Evolutionary conservation across 805 yeast species (phyloP).

Genomic region (Diddensiella caesifluorescens): DNA sequence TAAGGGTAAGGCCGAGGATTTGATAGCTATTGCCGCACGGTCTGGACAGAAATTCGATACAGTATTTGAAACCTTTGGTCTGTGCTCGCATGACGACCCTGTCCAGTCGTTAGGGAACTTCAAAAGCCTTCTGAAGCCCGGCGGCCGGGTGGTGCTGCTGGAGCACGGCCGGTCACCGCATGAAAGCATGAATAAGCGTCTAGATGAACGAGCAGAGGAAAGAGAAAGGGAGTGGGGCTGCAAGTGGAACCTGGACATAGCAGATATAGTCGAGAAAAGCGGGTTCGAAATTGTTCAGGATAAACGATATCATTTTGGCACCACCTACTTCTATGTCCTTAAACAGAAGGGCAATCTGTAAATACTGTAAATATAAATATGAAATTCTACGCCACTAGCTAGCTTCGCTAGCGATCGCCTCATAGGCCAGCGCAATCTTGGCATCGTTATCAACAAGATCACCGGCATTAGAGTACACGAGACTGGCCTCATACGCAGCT

Average conservation of each 20-base stretch:
- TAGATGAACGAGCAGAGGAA: constrained; percentile 77
- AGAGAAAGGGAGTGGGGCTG: constrained; percentile 94
- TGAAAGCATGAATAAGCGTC: constrained; percentile 67
- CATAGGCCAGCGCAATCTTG: constrained; percentile 69
- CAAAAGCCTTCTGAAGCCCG: constrained; percentile 69
- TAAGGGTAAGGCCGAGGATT: constrained; percentile 83
- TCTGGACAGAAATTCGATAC: constrained; percentile 68
- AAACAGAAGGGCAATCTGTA: constrained; percentile 8
- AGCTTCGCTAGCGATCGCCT: constrained; percentile 44
- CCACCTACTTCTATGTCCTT: constrained; percentile 51
- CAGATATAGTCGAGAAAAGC: constrained; percentile 74
- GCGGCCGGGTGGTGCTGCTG: constrained; percentile 78
- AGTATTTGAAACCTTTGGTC: constrained; percentile 87
- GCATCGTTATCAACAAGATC: constrained; percentile 63
- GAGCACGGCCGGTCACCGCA: constrained; percentile 91
- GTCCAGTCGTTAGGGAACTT: constrained; percentile 73
- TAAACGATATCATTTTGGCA: constrained; percentile 79
- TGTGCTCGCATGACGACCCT: constrained; percentile 95
- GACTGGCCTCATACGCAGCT: constrained; percentile 83
- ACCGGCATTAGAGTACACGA: constrained; percentile 69
- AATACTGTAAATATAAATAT: constrained; percentile 1
- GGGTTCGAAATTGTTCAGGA: constrained; percentile 80
- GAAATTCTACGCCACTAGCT: neutral
- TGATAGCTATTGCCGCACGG: constrained; percentile 48
- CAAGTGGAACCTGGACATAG: constrained; percentile 94